These are phyloP conservation scores for Diaporthe australafricana DNA, from an alignment of 2,329 filamentous ascomycete species.

Conservation along the genomic window DNA sequence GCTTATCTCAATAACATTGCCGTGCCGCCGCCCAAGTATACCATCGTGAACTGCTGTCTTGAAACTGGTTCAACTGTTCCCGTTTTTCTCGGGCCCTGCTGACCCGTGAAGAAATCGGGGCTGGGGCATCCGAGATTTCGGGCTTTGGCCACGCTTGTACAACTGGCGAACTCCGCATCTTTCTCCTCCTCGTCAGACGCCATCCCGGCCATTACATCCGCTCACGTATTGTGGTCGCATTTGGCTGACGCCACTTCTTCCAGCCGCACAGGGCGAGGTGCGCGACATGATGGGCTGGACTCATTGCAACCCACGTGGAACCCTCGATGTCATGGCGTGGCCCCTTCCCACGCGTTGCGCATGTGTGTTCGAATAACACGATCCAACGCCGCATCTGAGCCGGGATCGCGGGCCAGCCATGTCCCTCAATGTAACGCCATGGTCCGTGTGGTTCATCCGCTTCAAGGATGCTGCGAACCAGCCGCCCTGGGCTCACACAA, in stretches of 20 bases:
- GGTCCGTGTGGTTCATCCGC: neutral
- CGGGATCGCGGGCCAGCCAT: neutral
- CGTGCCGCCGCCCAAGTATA: neutral
- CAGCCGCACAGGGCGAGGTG: conserved; percentile 14
- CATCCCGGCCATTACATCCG: neutral
- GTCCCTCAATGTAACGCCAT: neutral
- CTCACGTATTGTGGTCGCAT: neutral
- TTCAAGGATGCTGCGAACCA: neutral
- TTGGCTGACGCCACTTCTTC: neutral
- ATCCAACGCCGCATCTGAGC: neutral
- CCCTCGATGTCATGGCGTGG: neutral
- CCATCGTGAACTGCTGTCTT: neutral
- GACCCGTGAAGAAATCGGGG: neutral
- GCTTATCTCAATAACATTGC: neutral
- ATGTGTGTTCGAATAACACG: neutral
- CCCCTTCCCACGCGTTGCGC: neutral
- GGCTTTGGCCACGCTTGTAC: neutral
- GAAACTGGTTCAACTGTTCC: neutral
- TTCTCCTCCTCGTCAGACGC: neutral
- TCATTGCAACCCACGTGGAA: neutral
- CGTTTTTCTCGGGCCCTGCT: neutral
- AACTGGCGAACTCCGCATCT: neutral
- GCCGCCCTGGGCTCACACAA: neutral
- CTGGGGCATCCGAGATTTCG: neutral
- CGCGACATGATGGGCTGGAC: neutral